These are phyloP conservation scores for Aspergillus mulundensis DNA, from an alignment of 495 filamentous ascomycete genomes.

Conservation along the genomic window DNA sequence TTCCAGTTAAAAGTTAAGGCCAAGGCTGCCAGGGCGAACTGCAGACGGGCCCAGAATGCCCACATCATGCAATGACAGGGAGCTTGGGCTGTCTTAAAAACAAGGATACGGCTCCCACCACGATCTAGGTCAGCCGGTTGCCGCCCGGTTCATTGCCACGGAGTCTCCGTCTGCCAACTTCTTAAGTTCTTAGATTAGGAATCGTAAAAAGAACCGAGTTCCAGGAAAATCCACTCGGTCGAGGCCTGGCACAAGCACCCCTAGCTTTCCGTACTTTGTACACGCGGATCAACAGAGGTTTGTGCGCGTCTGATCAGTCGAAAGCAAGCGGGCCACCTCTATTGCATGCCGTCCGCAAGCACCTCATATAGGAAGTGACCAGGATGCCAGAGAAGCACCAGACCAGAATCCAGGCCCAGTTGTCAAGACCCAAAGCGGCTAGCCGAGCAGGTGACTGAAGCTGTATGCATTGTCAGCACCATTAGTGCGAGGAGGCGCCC, in stretches of 20 bases:
- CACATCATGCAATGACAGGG: background rate
- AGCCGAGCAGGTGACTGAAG: constrained; percentile 22
- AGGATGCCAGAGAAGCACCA: background rate
- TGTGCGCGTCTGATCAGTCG: background rate
- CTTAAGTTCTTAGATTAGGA: background rate
- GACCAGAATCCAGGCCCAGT: constrained; percentile 9
- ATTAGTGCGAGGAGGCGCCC: constrained; percentile 17
- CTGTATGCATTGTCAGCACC: constrained; percentile 22
- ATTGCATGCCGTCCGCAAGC: background rate
- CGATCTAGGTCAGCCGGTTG: background rate
- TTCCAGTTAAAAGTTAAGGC: background rate
- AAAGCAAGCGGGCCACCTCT: background rate
- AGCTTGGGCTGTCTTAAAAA: background rate
- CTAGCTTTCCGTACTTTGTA: constrained; percentile 5
- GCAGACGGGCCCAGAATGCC: constrained; percentile 2
- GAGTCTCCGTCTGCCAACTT: background rate
- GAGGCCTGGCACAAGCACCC: background rate
- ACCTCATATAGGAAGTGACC: background rate
- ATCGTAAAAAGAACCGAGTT: constrained; percentile 2
- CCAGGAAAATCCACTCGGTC: background rate
- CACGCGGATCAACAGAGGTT: background rate
- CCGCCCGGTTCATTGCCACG: background rate
- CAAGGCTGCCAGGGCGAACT: background rate
- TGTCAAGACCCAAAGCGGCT: constrained; percentile 14
- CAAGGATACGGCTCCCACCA: background rate